Evolutionary conservation across 2,329 filamentous ascomycete species (phyloP), one percentile per base, ranked within the genome.

Genomic region (Ophiosphaerella narmari): DNA sequence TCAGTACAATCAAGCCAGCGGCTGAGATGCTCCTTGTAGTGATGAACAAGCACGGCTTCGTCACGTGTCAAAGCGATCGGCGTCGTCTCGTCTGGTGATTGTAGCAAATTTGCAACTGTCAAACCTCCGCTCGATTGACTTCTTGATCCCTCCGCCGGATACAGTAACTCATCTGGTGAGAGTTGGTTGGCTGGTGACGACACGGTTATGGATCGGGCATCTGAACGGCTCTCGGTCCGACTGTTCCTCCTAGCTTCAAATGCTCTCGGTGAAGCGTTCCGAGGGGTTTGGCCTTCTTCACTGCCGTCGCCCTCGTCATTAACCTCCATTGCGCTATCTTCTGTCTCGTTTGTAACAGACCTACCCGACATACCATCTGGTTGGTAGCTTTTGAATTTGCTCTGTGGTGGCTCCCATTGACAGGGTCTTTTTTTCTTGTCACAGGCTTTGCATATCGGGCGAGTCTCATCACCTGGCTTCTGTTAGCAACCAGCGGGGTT

Each of bases 1-100:
- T 68, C 65, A 2, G 65, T 68, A 34, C 63, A 68, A 42, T 70
- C 67, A 14, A 70, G 55, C 67, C 67, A 70, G 21, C 66, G 54
- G 13, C 66, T 66, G 18, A 70, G 60, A 38, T 65, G 39, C 43
- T 69, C 64, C 6, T 60, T 60, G 46, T 67, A 70, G 47, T 69
- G 59, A 38, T 67, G 65, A 9, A 70, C 60, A 6, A 70, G 56
- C 14, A 52, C 31, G 9, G 64, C 67, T 45, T 70, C 66, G 21
- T 54, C 31, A 26, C 60, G 58, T 18, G 49, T 62, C 34, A 68
- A 44, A 7, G 55, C 18, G 31, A 57, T 23, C n/a, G 50, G 48
- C 24, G 54, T 41, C 7, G 48, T 42, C n/a, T 37, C 51, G 13
- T 52, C 47, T 26, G 48, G 33, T 14, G 39, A 34, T 9, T 42